These are phyloP conservation scores for Mycothermus thermophilus DNA, from an alignment of 495 filamentous ascomycete species.

Conservation along the genomic window DNA sequence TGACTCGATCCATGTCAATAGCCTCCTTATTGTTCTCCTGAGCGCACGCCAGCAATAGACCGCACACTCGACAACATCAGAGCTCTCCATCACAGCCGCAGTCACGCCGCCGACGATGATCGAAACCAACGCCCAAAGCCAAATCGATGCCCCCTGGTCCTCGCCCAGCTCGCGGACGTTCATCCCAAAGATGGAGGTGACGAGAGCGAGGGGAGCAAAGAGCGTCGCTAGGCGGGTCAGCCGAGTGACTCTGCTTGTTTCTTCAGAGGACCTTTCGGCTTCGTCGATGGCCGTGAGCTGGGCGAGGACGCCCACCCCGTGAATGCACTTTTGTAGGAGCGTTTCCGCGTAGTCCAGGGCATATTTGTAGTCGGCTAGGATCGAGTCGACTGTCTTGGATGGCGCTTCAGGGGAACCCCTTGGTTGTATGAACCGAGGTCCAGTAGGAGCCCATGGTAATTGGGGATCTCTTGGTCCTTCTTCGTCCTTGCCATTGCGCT, in stretches of 20 bases:
- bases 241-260: constrained; percentile 13
- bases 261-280: constrained; percentile 16
- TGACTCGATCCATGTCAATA: no score
- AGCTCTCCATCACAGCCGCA: no score
- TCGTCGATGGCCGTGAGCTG: constrained; percentile 15
- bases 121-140: not conserved
- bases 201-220: constrained; percentile 18
- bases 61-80: no score
- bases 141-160: not conserved
- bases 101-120: not conserved
- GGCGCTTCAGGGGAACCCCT: no score
- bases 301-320: constrained; percentile 15
- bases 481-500: no score
- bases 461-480: no score
- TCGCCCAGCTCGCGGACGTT: constrained; percentile 17
- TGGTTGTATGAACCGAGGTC: no score
- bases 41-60: no score
- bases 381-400: not conserved
- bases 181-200: constrained; percentile 25
- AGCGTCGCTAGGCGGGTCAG: constrained; percentile 19
- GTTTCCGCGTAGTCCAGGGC: constrained; percentile 2
- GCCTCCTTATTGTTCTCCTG: no score
- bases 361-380: not conserved
- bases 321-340: constrained; percentile 7
- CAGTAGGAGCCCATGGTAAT: no score